Evolutionary conservation across 148 eudicot genomes (phyloP), one percentile per base, ranked within the genome.

Genomic region (Salicornia ramosissima): DNA sequence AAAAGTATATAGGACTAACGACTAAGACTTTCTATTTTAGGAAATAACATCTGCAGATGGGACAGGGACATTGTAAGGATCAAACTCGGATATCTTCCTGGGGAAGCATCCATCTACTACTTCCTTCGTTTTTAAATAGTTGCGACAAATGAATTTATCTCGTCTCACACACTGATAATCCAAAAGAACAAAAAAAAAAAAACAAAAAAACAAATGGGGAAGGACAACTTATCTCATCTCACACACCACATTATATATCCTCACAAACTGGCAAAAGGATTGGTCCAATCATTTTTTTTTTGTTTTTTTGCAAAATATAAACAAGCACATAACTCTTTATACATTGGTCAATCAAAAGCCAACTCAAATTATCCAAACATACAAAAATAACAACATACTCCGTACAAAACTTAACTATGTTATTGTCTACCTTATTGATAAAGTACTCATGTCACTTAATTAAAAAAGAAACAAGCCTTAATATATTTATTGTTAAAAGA

Each of bases 201-300:
- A 36, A 36, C 59, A 62, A 36, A 29, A 67, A 40, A 22, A 24
- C 4, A 21, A 36, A 57, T 24, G 28, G 46, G 43, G 47, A 47
- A 10, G 65, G 50, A 63, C 67, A 63, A 63, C 19, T 6, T 24
- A 16, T 40, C 50, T 63, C 50, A 24, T 51, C 18, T 71, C 29
- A 56, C 16, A 12, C 55, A 65, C 46, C 68, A 51, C 61, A 12
- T n/a, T n/a, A n/a, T n/a, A 31, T 12, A 24, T 2, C 40, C 19
- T 55, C 75, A 73, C 58, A 29, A 73, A 73, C 54, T 67, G 56
- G 70, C 53, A 64, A 64, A 64, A 29, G 62, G 22, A 72, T 72
- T 72, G 75, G 71, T 74, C 39, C 66, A 55, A 65, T 52, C 64
- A 72, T 40, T 63, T 42, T 40, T 5, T 21, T 30, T 25, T 36